Conservation (phyloP, 306 rosid species). For the Quercus aquifolioides region DNA sequence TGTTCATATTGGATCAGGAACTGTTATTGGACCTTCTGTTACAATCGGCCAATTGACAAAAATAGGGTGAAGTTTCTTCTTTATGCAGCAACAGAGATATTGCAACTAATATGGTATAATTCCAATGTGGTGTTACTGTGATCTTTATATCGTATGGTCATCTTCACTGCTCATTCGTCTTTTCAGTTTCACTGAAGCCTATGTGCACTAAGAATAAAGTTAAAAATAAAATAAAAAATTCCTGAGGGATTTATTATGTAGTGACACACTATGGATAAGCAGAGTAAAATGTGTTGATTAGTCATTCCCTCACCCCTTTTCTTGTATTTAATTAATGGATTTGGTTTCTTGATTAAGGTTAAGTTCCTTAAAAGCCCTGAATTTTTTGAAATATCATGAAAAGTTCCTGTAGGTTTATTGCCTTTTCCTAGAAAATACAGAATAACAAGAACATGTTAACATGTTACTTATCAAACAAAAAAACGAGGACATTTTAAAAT, state of each 20-base stretch:
- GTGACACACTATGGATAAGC: too few species aligned
- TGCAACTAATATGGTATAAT: neutral
- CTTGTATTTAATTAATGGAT: neutral
- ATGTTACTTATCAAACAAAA: neutral
- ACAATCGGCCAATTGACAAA: conserved; percentile 55
- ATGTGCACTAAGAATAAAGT: neutral
- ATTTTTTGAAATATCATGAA: conserved; percentile 10
- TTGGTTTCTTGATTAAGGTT: conserved; percentile 1
- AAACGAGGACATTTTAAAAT: neutral
- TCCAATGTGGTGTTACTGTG: neutral
- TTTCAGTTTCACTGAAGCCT: neutral
- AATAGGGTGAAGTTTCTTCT: conserved; percentile 50
- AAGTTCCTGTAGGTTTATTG: neutral
- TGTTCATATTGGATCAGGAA: conserved; percentile 69
- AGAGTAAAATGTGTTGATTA: too few species aligned
- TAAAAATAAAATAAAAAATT: too few species aligned
- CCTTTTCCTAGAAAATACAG: neutral
- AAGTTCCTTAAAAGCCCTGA: neutral
- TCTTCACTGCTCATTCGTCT: neutral
- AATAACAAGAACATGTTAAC: neutral
- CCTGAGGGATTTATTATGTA: too few species aligned
- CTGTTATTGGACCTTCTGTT: conserved; percentile 78
- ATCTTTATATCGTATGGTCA: neutral
- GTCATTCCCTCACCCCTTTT: neutral
- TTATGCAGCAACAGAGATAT: neutral